phyloP scores from a whole-genome alignment of 306 rosid genomes.

The Rosa multiflora region DNA sequence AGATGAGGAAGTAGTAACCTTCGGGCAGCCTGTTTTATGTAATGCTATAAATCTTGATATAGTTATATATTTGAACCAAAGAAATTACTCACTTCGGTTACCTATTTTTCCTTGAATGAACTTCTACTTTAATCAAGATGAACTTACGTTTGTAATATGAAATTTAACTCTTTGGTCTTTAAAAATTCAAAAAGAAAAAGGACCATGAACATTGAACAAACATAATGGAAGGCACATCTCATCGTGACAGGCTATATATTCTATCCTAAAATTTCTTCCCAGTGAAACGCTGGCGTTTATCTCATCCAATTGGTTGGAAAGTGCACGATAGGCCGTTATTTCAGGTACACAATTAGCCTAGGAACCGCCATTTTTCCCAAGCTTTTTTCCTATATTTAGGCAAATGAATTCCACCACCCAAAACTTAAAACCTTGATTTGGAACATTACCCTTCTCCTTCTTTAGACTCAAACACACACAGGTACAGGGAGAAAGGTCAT shows the following conservation, averaged over 20 bases:
- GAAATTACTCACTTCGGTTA: not conserved
- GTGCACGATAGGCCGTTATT: conserved; percentile 64
- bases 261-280: not conserved
- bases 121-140: not conserved
- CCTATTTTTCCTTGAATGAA: not conserved
- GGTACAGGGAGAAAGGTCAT: conserved; percentile 40
- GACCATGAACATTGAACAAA: not conserved
- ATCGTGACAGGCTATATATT: not conserved
- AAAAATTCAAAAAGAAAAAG: not conserved
- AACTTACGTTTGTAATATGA: not conserved
- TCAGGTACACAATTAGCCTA: conserved; percentile 42
- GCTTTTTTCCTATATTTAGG: conserved; percentile 42
- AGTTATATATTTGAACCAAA: not conserved
- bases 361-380: conserved; percentile 25
- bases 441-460: conserved; percentile 19
- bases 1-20: not conserved
- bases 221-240: not conserved
- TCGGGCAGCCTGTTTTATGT: not conserved
- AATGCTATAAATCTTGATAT: not conserved
- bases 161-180: not conserved
- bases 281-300: conserved; percentile 2
- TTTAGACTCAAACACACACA: not conserved
- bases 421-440: conserved; percentile 32
- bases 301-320: conserved; percentile 27
- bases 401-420: conserved; percentile 47